phyloP scores from a whole-genome alignment of 2,329 filamentous ascomycete species.

The Diaporthe humulicola region DNA sequence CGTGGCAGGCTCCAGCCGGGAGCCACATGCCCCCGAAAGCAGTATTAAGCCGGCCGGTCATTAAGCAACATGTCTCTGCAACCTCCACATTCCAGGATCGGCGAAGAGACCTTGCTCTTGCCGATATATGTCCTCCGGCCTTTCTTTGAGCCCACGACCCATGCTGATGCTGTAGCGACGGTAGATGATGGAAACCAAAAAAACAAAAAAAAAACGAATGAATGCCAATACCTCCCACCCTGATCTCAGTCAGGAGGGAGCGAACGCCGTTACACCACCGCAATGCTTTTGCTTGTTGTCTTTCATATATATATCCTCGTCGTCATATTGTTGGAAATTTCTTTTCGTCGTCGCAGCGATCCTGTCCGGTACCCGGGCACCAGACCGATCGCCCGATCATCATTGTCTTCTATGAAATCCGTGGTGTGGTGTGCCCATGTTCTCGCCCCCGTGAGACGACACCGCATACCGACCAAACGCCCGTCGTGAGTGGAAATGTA shows the following conservation, averaged over 20 bases:
- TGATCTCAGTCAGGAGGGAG: neutral
- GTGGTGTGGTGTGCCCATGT: too few relatives aligned
- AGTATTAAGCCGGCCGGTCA: neutral
- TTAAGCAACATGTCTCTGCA: neutral
- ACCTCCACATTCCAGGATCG: neutral
- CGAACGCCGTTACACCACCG: slow-evolving; percentile 34
- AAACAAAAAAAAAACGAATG: slow-evolving; percentile 7
- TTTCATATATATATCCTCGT: slow-evolving; percentile 30
- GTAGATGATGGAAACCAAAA: neutral
- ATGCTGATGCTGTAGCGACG: slow-evolving; percentile 33
- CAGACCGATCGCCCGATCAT: neutral
- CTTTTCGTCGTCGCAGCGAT: neutral
- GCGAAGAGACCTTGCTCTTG: neutral
- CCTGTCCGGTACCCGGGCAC: neutral
- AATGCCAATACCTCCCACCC: slow-evolving; percentile 10
- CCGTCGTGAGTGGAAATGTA: slow-evolving; percentile 24
- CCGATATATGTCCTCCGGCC: too few relatives aligned
- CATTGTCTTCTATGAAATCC: slow-evolving; percentile 13
- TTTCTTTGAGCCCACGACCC: neutral
- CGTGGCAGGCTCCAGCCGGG: neutral
- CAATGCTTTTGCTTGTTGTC: slow-evolving; percentile 30
- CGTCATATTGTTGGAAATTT: slow-evolving; percentile 1
- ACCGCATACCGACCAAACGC: slow-evolving; percentile 16
- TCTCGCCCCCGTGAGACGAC: neutral
- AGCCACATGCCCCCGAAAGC: neutral